These are phyloP conservation scores for Xylaria telfairii DNA, from an alignment of 495 filamentous ascomycete species.

Conservation along the genomic window DNA sequence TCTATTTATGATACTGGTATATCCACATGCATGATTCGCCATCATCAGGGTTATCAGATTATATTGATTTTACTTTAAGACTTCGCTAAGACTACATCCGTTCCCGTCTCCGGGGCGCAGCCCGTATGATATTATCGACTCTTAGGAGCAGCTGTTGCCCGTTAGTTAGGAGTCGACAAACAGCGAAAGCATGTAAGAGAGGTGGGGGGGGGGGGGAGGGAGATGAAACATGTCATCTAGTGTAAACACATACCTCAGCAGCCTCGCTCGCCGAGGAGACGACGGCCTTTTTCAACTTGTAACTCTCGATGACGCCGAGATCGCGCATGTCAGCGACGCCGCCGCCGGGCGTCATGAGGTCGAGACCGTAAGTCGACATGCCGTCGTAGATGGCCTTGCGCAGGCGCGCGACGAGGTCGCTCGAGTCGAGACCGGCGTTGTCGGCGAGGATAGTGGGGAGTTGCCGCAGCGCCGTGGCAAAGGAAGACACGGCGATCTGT, in stretches of 20 bases:
- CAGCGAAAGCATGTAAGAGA: too few species aligned
- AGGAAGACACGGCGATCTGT: constrained; percentile 88
- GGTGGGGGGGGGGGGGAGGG: neutral
- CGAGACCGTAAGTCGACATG: constrained; percentile 87
- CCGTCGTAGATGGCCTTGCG: constrained; percentile 94
- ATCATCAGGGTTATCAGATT: neutral
- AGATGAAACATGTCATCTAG: neutral
- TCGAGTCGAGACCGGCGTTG: constrained; percentile 94
- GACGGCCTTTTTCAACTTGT: constrained; percentile 97
- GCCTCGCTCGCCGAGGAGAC: constrained; percentile 95
- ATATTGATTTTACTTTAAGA: neutral
- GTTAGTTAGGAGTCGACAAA: too few species aligned
- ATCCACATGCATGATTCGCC: neutral
- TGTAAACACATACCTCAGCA: constrained; percentile 74
- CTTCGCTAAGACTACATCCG: constrained; percentile 50
- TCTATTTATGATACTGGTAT: neutral
- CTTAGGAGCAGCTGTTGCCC: constrained; percentile 75
- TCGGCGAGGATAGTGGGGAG: constrained; percentile 96
- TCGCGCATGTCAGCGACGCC: constrained; percentile 97
- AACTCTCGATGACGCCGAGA: constrained; percentile 93
- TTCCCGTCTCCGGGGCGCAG: constrained; percentile 76
- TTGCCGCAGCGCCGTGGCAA: constrained; percentile 86
- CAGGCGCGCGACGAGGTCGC: constrained; percentile 88
- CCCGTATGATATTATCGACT: constrained; percentile 87
- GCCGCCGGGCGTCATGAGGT: constrained; percentile 87